Percentiles rank a stretch among this genome's conserved stretches.
These are phyloP conservation scores for Xylariaceae sp. DNA, from an alignment of 2,329 filamentous ascomycete species.

Conservation along the genomic window DNA sequence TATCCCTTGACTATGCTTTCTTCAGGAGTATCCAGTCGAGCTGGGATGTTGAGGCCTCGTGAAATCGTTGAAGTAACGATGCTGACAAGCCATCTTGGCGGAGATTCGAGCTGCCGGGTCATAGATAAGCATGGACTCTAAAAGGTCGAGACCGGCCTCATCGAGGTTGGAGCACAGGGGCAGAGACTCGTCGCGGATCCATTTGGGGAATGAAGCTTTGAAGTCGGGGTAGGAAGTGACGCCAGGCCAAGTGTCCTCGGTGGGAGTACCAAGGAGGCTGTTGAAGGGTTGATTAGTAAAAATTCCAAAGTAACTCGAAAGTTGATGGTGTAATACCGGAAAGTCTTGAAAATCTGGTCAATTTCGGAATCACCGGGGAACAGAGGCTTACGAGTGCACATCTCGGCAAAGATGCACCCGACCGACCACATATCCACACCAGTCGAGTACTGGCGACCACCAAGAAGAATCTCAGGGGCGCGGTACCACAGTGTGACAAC, in stretches of 20 bases:
- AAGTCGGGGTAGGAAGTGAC: slow-evolving; percentile 94
- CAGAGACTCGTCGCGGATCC: slow-evolving; percentile 66
- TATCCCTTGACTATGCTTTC: too few species aligned
- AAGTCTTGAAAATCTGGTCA: slow-evolving; percentile 93
- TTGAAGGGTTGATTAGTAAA: too few species aligned
- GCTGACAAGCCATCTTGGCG: slow-evolving; percentile 79
- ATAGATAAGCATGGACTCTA: slow-evolving; percentile 72
- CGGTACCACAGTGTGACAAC: slow-evolving; percentile 94
- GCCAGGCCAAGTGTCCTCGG: slow-evolving; percentile 79
- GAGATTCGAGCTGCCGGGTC: slow-evolving; percentile 84
- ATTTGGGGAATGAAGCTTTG: slow-evolving; percentile 89
- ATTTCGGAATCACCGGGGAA: slow-evolving; percentile 93
- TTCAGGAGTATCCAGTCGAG: slow-evolving; percentile 23
- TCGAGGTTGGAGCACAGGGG: slow-evolving; percentile 71
- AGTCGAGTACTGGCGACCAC: slow-evolving; percentile 87
- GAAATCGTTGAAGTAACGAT: slow-evolving; percentile 69
- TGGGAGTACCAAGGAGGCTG: slow-evolving; percentile 76
- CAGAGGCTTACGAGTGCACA: slow-evolving; percentile 89
- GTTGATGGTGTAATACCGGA: too few species aligned
- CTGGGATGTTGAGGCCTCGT: slow-evolving; percentile 16
- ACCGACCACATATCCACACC: slow-evolving; percentile 96
- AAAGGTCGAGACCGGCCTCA: slow-evolving; percentile 63
- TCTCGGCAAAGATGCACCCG: slow-evolving; percentile 92
- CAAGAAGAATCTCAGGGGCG: slow-evolving; percentile 83
- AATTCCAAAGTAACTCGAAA: too few species aligned